Conservation (phyloP, 1,284 basidiomycete genomes). For the Chalciporus piperatoides region DNA sequence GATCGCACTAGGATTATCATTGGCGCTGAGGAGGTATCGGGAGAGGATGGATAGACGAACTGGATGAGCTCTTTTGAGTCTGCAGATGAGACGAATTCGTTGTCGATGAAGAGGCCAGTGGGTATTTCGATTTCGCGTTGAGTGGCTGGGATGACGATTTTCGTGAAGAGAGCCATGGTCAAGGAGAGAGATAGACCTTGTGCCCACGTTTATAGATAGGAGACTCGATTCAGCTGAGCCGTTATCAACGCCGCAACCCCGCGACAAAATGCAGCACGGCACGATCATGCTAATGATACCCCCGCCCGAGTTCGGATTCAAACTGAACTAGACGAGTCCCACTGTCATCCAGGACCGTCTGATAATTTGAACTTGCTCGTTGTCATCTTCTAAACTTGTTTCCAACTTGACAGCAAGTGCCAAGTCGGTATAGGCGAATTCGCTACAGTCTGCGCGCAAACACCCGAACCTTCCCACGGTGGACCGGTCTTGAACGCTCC, state of each 20-base stretch:
- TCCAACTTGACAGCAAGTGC: too few species aligned
- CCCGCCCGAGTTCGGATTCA: not conserved
- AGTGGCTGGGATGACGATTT: slow-evolving; percentile 38
- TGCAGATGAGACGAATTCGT: slow-evolving; percentile 72
- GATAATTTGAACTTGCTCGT: not conserved
- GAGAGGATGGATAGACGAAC: slow-evolving; percentile 36
- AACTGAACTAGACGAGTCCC: not conserved
- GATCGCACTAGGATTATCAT: slow-evolving; percentile 43
- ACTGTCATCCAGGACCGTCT: not conserved
- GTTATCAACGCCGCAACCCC: slow-evolving; percentile 18
- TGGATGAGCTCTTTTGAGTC: slow-evolving; percentile 58
- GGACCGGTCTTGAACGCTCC: not conserved
- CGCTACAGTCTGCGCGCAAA: not conserved
- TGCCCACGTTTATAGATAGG: slow-evolving; percentile 14
- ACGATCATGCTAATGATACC: not conserved
- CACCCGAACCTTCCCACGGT: slow-evolving; percentile 22
- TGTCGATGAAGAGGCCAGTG: slow-evolving; percentile 90
- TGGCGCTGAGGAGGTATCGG: slow-evolving; percentile 8
- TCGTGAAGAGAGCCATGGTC: slow-evolving; percentile 41
- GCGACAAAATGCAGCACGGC: slow-evolving; percentile 1
- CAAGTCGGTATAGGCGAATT: too few species aligned
- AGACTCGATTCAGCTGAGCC: not conserved
- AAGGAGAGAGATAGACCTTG: not conserved
- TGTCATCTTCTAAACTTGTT: too few species aligned
- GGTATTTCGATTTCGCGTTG: slow-evolving; percentile 59